Evolutionary conservation across 2,329 filamentous ascomycete species (phyloP), one percentile per base, ranked within the genome.

Genomic region (Ceratocystis albifundus): DNA sequence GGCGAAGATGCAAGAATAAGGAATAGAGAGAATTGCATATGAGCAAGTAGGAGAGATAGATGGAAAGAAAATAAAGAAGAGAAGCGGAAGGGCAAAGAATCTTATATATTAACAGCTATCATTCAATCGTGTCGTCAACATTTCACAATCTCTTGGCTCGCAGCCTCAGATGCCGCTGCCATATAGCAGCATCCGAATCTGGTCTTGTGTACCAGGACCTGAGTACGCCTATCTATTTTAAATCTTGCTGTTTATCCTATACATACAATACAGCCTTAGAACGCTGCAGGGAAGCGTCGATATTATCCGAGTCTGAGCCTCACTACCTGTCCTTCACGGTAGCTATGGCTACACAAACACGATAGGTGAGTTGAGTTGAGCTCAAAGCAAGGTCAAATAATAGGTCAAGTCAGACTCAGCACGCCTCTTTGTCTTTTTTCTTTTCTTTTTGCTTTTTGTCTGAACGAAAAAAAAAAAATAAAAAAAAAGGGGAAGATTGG

Each of bases 261-360:
- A 32, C 7, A 32, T 59, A 7, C 55, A 59, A 32, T 59, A 7
- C 55, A 59, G 55, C 55, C 28, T n/a, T 36, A 36, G 55, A 28
- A 59, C 20, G 17, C 55, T 15, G 55, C 30, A 32, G 25, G 25
- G 20, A 36, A 30, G 55, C 32, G 55, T 41, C 3, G n/a, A 15
- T 32, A 59, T n/a, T 59, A 36, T 59, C 55, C 28, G 55, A 59
- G 55, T 30, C 30, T 53, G 48, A 55, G 28, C 55, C 48, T 20
- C n/a, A 53, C 48, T 20, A n/a, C 0, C 2, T 41, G 48, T 48
- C 8, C 15, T 10, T 4, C 48, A 53, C 48, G 28, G 17, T n/a
- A 6, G n/a, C 28, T 25, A 8, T 8, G 48, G 30, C 32, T 59
- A 59, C 55, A 59, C 55, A 59, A 25, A 30, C 28, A n/a, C 15